Conservation (phyloP, 345 rosid species). For the Eucalyptus albens region DNA sequence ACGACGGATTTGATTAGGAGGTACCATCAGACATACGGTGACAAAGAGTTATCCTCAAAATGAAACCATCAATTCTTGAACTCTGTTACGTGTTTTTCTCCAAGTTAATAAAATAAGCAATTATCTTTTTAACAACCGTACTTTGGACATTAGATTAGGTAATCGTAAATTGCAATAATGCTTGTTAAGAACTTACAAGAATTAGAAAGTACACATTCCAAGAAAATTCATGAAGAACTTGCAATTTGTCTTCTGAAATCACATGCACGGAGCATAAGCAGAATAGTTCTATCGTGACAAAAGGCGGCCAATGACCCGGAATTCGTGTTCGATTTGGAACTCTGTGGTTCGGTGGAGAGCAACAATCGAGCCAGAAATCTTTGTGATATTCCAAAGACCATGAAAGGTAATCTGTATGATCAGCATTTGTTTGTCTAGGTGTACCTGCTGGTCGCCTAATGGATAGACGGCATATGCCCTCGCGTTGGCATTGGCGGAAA, state of each 20-base stretch:
- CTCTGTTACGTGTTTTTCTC: slow-evolving; percentile 15
- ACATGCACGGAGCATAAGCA: not conserved
- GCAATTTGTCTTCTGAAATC: not conserved
- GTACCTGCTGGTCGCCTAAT: not conserved
- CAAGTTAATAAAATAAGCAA: slow-evolving; percentile 10
- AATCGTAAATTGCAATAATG: not conserved
- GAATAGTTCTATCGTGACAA: not conserved
- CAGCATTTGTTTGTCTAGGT: not conserved
- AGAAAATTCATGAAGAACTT: slow-evolving; percentile 9
- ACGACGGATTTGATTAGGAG: slow-evolving; percentile 37
- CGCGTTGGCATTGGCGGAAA: not conserved
- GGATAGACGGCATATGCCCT: not conserved
- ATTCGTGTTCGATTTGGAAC: not conserved
- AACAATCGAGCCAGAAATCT: not conserved
- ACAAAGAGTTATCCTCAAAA: slow-evolving; percentile 38
- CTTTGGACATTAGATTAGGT: not conserved
- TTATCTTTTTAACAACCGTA: not conserved
- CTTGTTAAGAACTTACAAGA: too few relatives aligned
- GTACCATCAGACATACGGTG: slow-evolving; percentile 42
- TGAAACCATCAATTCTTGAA: slow-evolving; percentile 43
- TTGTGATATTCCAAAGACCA: not conserved
- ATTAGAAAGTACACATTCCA: not conserved
- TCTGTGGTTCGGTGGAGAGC: not conserved
- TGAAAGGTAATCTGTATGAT: not conserved
- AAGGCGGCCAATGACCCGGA: not conserved